These are phyloP conservation scores for Leccinum ochraceum DNA, from an alignment of 768 basidiomycete genomes.

Conservation along the genomic window DNA sequence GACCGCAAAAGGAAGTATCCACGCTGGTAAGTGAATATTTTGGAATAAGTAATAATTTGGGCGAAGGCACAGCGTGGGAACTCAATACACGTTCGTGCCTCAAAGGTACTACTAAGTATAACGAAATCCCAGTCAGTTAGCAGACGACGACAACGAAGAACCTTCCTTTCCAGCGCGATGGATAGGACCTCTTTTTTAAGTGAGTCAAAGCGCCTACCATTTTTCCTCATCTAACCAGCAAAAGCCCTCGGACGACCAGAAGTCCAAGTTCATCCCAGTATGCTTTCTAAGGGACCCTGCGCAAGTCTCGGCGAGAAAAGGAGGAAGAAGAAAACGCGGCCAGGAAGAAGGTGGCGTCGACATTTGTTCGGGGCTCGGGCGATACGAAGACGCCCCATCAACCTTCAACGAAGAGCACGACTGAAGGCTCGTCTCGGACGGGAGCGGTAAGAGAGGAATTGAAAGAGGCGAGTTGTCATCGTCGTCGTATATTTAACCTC, in stretches of 20 bases:
- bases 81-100: too few relatives aligned
- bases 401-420: slow-evolving; percentile 37
- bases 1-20: too few relatives aligned
- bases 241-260: slow-evolving; percentile 83
- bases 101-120: too few relatives aligned
- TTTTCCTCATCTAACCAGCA: slow-evolving; percentile 55
- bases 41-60: too few relatives aligned
- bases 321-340: slow-evolving; percentile 84
- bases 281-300: slow-evolving; percentile 71
- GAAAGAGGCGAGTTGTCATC: slow-evolving; percentile 32
- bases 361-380: slow-evolving; percentile 58
- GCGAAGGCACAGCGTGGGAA: too few relatives aligned
- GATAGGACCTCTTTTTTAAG: too few relatives aligned
- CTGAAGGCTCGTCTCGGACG: slow-evolving; percentile 34
- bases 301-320: slow-evolving; percentile 88
- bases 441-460: slow-evolving; percentile 33
- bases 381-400: slow-evolving; percentile 39
- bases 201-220: too few relatives aligned
- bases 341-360: slow-evolving; percentile 49
- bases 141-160: too few relatives aligned
- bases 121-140: too few relatives aligned
- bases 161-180: too few relatives aligned
- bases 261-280: slow-evolving; percentile 67
- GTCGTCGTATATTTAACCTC: neutral
- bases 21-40: too few relatives aligned